Evolutionary conservation across 768 basidiomycete species (phyloP).

Genomic region (Suillus plorans): DNA sequence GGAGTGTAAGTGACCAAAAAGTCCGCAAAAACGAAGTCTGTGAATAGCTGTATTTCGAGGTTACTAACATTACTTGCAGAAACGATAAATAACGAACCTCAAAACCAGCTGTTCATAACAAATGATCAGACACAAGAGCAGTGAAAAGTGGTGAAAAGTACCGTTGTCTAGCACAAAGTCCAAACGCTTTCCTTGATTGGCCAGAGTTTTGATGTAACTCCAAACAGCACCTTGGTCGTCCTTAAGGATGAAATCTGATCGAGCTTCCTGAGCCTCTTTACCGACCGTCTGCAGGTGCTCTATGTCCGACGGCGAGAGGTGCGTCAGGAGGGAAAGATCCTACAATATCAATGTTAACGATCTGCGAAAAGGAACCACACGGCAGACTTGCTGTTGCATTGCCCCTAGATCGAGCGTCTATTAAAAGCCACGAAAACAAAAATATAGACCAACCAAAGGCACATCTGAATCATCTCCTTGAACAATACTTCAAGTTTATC

Average conservation of each 20-base stretch:
- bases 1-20: constrained; percentile 91
- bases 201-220: constrained; percentile 61
- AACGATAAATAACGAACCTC: constrained; percentile 51
- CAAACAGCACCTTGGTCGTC: constrained; percentile 81
- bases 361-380: not conserved
- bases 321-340: constrained; percentile 91
- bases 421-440: not conserved
- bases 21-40: constrained; percentile 90
- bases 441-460: constrained; percentile 60
- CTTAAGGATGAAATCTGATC: constrained; percentile 77
- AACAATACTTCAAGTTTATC: constrained; percentile 65
- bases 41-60: constrained; percentile 63
- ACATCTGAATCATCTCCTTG: constrained; percentile 87
- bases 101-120: constrained; percentile 67
- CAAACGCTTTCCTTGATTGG: constrained; percentile 43
- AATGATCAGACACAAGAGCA: not conserved
- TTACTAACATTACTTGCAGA: not conserved
- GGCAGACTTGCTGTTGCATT: constrained; percentile 75
- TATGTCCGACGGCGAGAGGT: constrained; percentile 81
- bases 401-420: constrained; percentile 56
- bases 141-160: constrained; percentile 26
- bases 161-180: constrained; percentile 95
- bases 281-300: constrained; percentile 80
- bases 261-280: constrained; percentile 72
- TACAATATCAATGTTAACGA: constrained; percentile 27